These are phyloP conservation scores for Pythium rishiriense DNA, from an alignment of 352 stramenopile genomes.

Conservation along the genomic window DNA sequence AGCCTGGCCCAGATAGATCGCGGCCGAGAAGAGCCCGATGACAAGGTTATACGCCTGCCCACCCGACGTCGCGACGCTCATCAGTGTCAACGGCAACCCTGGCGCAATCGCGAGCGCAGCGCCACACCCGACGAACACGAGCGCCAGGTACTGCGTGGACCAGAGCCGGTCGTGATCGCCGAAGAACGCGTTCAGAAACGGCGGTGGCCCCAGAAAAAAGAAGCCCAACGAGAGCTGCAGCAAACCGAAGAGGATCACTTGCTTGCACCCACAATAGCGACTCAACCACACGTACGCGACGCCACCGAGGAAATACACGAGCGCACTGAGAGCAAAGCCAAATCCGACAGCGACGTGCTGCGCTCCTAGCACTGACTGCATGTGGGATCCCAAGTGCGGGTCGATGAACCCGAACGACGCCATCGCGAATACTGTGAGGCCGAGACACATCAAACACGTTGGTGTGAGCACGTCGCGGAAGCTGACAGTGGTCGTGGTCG, in stretches of 20 bases:
- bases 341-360: slow-evolving; percentile 64
- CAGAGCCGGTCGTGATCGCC: slow-evolving; percentile 42
- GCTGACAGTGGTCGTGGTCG: slow-evolving; percentile 27
- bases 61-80: slow-evolving; percentile 41
- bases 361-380: slow-evolving; percentile 55
- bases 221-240: slow-evolving; percentile 51
- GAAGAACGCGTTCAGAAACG: slow-evolving; percentile 49
- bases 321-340: slow-evolving; percentile 60
- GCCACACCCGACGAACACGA: slow-evolving; percentile 60
- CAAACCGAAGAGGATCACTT: slow-evolving; percentile 61
- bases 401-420: slow-evolving; percentile 75
- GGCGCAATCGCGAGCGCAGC: slow-evolving; percentile 59
- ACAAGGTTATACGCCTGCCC: slow-evolving; percentile 57
- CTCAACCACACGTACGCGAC: slow-evolving; percentile 64
- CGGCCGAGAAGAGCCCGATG: slow-evolving; percentile 64
- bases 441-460: slow-evolving; percentile 50
- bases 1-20: slow-evolving; percentile 69
- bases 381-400: slow-evolving; percentile 57
- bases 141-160: slow-evolving; percentile 47
- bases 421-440: slow-evolving; percentile 60
- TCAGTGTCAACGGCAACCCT: slow-evolving; percentile 57
- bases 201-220: slow-evolving; percentile 56
- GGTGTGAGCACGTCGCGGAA: slow-evolving; percentile 59
- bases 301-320: slow-evolving; percentile 68
- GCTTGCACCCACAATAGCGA: slow-evolving; percentile 57